These are phyloP conservation scores for Cladobotryum mycophilum DNA, from an alignment of 2,329 filamentous ascomycete genomes.

Conservation along the genomic window DNA sequence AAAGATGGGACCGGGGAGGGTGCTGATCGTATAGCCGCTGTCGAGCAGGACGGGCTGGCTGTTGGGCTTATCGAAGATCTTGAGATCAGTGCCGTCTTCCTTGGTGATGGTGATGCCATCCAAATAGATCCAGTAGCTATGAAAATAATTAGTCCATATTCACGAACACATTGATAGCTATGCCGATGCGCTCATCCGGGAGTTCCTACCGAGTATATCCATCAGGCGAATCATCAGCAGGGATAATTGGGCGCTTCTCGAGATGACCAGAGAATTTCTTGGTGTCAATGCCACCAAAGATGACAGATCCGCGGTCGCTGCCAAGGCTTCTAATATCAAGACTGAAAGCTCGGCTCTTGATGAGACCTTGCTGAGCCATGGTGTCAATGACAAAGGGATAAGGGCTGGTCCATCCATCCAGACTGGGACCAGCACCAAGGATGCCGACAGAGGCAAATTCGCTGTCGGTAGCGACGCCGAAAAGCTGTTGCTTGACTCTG, in stretches of 20 bases:
- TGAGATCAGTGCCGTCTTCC: slow-evolving; percentile 30
- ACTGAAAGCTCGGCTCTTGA: slow-evolving; percentile 31
- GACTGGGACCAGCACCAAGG: slow-evolving; percentile 28
- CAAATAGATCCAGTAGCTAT: slow-evolving; percentile 36
- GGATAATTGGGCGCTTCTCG: slow-evolving; percentile 50
- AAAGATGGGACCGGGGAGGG: slow-evolving; percentile 54
- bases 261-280: slow-evolving; percentile 50
- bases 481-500: slow-evolving; percentile 28
- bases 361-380: slow-evolving; percentile 28
- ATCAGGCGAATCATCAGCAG: slow-evolving; percentile 30
- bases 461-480: slow-evolving; percentile 31
- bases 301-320: slow-evolving; percentile 26
- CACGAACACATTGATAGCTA: too few species aligned
- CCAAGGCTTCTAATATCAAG: slow-evolving; percentile 28
- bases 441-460: slow-evolving; percentile 25
- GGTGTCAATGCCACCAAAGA: slow-evolving; percentile 54
- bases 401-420: slow-evolving; percentile 27
- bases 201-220: slow-evolving; percentile 19
- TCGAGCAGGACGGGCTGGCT: slow-evolving; percentile 51
- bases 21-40: slow-evolving; percentile 61
- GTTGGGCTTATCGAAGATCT: slow-evolving; percentile 37
- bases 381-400: slow-evolving; percentile 32
- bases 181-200: too few species aligned
- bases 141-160: too few species aligned
- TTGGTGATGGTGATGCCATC: slow-evolving; percentile 30